These are phyloP conservation scores for Gossypium aridum DNA, from an alignment of 441 rosid species.

Conservation along the genomic window DNA sequence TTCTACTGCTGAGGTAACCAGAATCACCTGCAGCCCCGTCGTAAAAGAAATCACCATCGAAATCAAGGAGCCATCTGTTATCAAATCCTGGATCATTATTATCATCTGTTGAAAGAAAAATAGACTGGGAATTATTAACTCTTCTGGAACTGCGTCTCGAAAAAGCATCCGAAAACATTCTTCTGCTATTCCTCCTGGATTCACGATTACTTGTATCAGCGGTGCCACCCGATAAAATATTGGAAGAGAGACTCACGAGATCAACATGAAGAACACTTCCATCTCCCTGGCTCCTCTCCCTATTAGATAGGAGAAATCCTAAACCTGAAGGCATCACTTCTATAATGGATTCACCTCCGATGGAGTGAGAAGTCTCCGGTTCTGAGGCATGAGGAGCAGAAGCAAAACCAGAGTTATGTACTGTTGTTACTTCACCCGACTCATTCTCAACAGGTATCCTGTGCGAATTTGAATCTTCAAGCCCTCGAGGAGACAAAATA, in stretches of 20 bases:
- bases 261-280: conserved; percentile 45
- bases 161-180: conserved; percentile 56
- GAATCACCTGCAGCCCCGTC: conserved; percentile 40
- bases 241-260: conserved; percentile 50
- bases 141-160: conserved; percentile 45
- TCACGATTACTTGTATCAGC: conserved; percentile 34
- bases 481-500: conserved; percentile 24
- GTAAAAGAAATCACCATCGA: conserved; percentile 33
- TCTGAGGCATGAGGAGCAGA: conserved; percentile 27
- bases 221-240: conserved; percentile 32
- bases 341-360: conserved; percentile 25
- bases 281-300: conserved; percentile 33
- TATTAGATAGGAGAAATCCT: conserved; percentile 40
- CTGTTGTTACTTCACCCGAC: conserved; percentile 19
- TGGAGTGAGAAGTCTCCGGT: conserved; percentile 18
- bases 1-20: conserved; percentile 39
- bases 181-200: conserved; percentile 41
- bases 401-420: conserved; percentile 23
- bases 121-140: conserved; percentile 31
- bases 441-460: conserved; percentile 23
- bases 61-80: conserved; percentile 55
- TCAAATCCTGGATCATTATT: conserved; percentile 33
- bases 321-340: conserved; percentile 36
- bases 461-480: conserved; percentile 24
- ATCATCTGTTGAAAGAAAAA: conserved; percentile 37